Conservation (phyloP, 1,139 yeast genomes). For the Magnusiomyces tetraspermus region DNA sequence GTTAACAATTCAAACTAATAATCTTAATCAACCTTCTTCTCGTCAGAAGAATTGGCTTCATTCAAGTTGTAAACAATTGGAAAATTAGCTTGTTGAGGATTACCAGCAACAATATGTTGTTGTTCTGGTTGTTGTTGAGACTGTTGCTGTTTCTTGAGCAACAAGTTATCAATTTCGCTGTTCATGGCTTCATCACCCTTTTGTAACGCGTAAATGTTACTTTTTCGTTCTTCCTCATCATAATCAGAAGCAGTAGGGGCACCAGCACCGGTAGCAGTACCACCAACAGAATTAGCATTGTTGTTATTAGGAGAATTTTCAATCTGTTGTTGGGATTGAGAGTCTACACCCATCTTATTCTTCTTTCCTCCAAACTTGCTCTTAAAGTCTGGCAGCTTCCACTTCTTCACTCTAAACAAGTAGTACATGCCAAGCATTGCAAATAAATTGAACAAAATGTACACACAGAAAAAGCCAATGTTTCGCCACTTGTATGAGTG, state of each 20-base stretch:
- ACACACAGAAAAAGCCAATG: slow-evolving; percentile 50
- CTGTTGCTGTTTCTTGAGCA: not conserved
- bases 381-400: not conserved
- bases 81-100: too few species aligned
- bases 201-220: not conserved
- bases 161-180: not conserved
- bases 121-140: not conserved
- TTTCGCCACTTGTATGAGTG: slow-evolving; percentile 53
- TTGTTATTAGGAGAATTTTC: too few species aligned
- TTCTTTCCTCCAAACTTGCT: not conserved
- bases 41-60: not conserved
- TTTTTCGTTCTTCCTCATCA: not conserved
- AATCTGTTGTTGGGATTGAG: not conserved
- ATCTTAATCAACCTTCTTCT: not conserved
- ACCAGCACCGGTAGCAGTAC: too few species aligned
- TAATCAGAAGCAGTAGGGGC: not conserved
- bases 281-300: too few species aligned
- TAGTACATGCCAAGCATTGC: slow-evolving; percentile 40
- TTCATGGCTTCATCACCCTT: not conserved
- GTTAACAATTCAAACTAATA: too few species aligned
- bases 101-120: too few species aligned
- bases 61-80: not conserved
- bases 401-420: slow-evolving; percentile 17
- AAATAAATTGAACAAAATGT: slow-evolving; percentile 44
- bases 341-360: not conserved